These are phyloP conservation scores for Alnus rubra DNA, from an alignment of 306 rosid species.

Conservation along the genomic window DNA sequence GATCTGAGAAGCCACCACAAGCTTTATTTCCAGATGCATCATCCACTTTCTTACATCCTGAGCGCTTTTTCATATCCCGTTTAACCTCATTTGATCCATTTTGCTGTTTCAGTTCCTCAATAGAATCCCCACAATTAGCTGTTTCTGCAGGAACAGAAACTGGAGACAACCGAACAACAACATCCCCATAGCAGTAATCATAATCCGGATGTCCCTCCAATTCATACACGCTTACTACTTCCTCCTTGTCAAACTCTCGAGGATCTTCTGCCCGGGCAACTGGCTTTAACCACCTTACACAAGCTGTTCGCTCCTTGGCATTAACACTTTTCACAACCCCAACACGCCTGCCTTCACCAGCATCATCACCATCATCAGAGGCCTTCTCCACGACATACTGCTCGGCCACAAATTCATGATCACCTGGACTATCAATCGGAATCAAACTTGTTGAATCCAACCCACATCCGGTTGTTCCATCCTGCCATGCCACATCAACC, in stretches of 20 bases:
- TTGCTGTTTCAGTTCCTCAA: conserved; percentile 50
- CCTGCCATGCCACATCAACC: conserved; percentile 97
- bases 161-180: conserved; percentile 87
- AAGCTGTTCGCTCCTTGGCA: conserved; percentile 93
- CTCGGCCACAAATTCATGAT: conserved; percentile 96
- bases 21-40: conserved; percentile 43
- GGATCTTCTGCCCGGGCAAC: conserved; percentile 81
- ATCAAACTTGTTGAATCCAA: conserved; percentile 66
- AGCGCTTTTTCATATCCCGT: conserved; percentile 30
- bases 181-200: conserved; percentile 96
- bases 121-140: conserved; percentile 39
- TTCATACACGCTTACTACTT: conserved; percentile 93
- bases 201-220: conserved; percentile 96
- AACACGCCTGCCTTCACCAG: conserved; percentile 71
- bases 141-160: conserved; percentile 55
- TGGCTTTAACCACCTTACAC: conserved; percentile 87
- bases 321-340: conserved; percentile 92
- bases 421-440: conserved; percentile 92
- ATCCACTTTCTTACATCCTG: conserved; percentile 42
- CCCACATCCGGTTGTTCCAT: conserved; percentile 61
- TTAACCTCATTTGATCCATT: conserved; percentile 42
- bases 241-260: conserved; percentile 87
- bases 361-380: conserved; percentile 67
- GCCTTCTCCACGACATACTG: conserved; percentile 97
- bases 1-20: conserved; percentile 62